Base-by-base conservation (phyloP, 805 yeast genomes). In the Ogataea henricii region DNA sequence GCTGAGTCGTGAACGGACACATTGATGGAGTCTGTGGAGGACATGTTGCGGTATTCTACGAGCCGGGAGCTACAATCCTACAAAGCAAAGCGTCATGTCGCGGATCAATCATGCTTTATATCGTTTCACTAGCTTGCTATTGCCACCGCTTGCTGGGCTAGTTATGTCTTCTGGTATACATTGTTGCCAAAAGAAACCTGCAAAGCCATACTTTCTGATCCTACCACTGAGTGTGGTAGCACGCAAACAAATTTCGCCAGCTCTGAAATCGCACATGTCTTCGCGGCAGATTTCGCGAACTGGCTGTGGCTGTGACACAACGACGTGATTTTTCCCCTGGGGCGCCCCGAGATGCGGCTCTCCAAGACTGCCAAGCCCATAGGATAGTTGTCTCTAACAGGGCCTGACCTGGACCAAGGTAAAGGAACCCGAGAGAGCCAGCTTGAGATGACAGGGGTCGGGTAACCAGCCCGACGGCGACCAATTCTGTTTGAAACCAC, bases 291-390 rank as follows among this genome's bases (percentile, higher is more conserved):
- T 30, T 30, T 30, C 34, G 34, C 34, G 34, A 13, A 17, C 34
- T 17, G 6, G 34, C 34, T 30, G 34, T 30, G 34, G 34, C 34
- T 30, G 32, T 29, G 34, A 30, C 34, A 30, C 18, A 30, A 30
- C n/a, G 5, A 14, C 34, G n/a, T 17, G n/a, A n/a, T 30, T 30
- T 14, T 30, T 30, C 16, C 17, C 7, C 18, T 13, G n/a, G 18
- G 18, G n/a, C n/a, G n/a, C n/a, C n/a, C n/a, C n/a, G n/a, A n/a
- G n/a, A n/a, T n/a, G n/a, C n/a, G n/a, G n/a, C n/a, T n/a, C n/a
- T 30, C 18, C 5, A 30, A 30, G n/a, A 30, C 34, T 30, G 34
- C n/a, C n/a, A n/a, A n/a, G n/a, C n/a, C n/a, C n/a, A n/a, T n/a
- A n/a, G n/a, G n/a, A n/a, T n/a, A n/a, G n/a, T n/a, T n/a, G n/a